These are phyloP conservation scores for Melampsora americana DNA, from an alignment of 1,284 basidiomycete genomes.

Conservation along the genomic window DNA sequence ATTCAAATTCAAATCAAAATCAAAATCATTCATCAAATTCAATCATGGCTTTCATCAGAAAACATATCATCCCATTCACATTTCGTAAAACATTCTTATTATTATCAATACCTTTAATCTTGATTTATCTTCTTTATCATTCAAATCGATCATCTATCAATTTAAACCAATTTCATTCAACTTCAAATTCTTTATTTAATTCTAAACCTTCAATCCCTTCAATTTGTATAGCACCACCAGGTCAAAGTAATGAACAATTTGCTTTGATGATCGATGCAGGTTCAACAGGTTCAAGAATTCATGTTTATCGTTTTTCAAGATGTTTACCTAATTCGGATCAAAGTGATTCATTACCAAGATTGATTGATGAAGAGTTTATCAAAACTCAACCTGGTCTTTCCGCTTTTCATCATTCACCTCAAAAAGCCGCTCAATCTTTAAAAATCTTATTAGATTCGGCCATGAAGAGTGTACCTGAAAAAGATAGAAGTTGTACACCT, in stretches of 20 bases:
- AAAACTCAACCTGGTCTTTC: slow-evolving; percentile 79
- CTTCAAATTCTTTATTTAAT: neutral
- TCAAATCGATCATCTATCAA: neutral
- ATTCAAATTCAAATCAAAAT: neutral
- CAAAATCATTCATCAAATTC: neutral
- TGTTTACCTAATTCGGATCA: slow-evolving; percentile 63
- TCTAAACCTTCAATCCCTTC: neutral
- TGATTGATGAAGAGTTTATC: slow-evolving; percentile 92
- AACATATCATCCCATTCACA: neutral
- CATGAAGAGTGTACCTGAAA: slow-evolving; percentile 68
- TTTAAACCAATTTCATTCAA: too few species aligned
- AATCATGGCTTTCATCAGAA: neutral
- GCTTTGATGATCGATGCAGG: slow-evolving; percentile 98
- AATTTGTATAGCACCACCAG: slow-evolving; percentile 19
- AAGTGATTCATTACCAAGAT: slow-evolving; percentile 59
- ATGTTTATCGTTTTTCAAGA: slow-evolving; percentile 97
- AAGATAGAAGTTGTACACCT: slow-evolving; percentile 72
- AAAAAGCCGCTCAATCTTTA: slow-evolving; percentile 73
- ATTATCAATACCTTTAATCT: neutral
- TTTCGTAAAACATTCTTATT: neutral
- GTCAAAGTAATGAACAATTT: slow-evolving; percentile 62
- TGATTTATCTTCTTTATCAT: neutral
- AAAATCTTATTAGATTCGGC: slow-evolving; percentile 79
- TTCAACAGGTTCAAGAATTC: slow-evolving; percentile 92
- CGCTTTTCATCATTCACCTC: slow-evolving; percentile 61